These are phyloP conservation scores for Monosporascus sp. DNA, from an alignment of 2,329 filamentous ascomycete species.

Conservation along the genomic window DNA sequence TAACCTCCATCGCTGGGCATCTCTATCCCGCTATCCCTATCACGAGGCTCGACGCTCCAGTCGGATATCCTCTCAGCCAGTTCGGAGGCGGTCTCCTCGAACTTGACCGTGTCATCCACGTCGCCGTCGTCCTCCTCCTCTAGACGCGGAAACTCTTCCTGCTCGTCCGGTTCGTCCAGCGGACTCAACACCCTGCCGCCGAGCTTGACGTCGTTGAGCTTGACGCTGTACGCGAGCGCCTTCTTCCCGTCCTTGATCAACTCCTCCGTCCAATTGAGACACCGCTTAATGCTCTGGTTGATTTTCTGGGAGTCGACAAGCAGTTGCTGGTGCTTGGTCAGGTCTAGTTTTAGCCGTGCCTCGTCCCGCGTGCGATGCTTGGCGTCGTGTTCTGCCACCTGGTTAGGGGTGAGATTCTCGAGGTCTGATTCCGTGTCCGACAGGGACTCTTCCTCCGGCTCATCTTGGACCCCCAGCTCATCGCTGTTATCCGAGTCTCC, in stretches of 20 bases:
- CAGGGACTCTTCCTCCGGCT: slow-evolving; percentile 47
- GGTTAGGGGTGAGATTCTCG: slow-evolving; percentile 35
- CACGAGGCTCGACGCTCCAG: slow-evolving; percentile 32
- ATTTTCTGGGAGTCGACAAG: slow-evolving; percentile 89
- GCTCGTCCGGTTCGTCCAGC: slow-evolving; percentile 55
- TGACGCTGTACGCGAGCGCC: slow-evolving; percentile 77
- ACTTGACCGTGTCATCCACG: slow-evolving; percentile 19
- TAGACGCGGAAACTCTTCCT: slow-evolving; percentile 19
- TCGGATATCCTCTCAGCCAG: slow-evolving; percentile 11
- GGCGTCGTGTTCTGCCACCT: slow-evolving; percentile 37
- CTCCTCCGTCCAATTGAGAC: slow-evolving; percentile 82
- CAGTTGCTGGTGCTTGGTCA: slow-evolving; percentile 83
- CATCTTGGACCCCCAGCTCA: slow-evolving; percentile 20
- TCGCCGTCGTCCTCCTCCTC: slow-evolving; percentile 22
- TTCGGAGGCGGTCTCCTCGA: slow-evolving; percentile 12
- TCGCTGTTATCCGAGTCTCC: slow-evolving; percentile 31
- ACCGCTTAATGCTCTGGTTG: slow-evolving; percentile 88
- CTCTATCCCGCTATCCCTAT: slow-evolving; percentile 50
- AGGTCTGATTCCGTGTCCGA: slow-evolving; percentile 34
- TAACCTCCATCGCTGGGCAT: slow-evolving; percentile 35
- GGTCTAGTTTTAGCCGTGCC: slow-evolving; percentile 74
- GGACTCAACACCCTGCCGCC: slow-evolving; percentile 71
- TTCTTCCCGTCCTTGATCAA: slow-evolving; percentile 85
- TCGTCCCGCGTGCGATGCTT: slow-evolving; percentile 69
- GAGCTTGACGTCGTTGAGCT: slow-evolving; percentile 71